Conservation (phyloP, 2,329 filamentous ascomycete species). For the Colletotrichum simmondsii region DNA sequence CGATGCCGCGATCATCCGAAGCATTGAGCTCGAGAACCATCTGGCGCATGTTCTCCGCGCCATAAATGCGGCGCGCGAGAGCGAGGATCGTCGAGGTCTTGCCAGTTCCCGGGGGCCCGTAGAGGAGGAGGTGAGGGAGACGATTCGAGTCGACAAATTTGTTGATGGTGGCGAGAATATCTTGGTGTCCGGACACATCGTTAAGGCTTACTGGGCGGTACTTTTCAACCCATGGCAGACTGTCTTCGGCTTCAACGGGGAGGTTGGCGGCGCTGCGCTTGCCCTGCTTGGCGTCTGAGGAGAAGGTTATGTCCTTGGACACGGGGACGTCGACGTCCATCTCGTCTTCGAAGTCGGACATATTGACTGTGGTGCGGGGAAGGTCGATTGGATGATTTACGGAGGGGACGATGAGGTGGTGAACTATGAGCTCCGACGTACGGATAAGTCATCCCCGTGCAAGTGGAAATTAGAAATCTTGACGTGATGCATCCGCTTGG, state of each 20-base stretch:
- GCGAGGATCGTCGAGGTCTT: constrained; percentile 98
- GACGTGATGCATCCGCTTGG: neutral
- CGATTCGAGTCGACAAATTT: constrained; percentile 96
- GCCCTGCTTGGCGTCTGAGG: constrained; percentile 82
- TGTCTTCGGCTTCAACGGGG: constrained; percentile 93
- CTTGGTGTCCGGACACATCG: constrained; percentile 96
- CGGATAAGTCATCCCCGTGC: too few species aligned
- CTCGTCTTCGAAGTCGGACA: constrained; percentile 71
- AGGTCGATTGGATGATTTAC: neutral
- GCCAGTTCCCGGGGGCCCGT: constrained; percentile 94
- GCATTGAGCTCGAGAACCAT: constrained; percentile 99
- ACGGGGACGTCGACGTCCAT: constrained; percentile 69
- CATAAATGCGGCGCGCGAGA: constrained; percentile 92
- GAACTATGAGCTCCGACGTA: too few species aligned
- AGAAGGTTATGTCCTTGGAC: constrained; percentile 71
- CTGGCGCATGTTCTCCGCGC: constrained; percentile 90
- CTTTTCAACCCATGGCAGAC: constrained; percentile 97
- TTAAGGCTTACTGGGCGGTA: constrained; percentile 89
- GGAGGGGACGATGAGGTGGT: neutral
- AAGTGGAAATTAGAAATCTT: neutral
- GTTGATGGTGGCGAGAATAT: constrained; percentile 97
- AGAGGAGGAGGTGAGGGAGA: constrained; percentile 94
- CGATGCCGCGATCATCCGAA: constrained; percentile 96
- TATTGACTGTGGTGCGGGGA: constrained; percentile 38
- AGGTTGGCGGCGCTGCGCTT: constrained; percentile 94